phyloP scores from a whole-genome alignment of 345 rosid genomes.

The Heritiera littoralis region DNA sequence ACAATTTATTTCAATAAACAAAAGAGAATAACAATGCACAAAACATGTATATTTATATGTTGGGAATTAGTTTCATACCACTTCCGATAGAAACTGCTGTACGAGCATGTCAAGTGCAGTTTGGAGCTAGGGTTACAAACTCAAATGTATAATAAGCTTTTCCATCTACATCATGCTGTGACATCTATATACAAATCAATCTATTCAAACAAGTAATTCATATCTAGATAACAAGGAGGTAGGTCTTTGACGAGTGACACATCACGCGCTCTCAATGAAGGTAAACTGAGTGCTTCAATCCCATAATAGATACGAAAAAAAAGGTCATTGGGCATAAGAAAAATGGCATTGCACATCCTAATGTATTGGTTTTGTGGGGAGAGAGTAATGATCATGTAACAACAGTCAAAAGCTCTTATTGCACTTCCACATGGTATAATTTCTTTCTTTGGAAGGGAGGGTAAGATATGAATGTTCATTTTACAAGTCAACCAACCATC shows the following conservation, averaged over 20 bases:
- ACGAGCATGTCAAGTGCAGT: constrained; percentile 85
- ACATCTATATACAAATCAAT: constrained; percentile 21
- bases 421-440: background rate
- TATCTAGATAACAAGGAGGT: background rate
- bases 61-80: constrained; percentile 46
- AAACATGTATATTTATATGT: background rate
- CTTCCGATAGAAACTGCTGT: constrained; percentile 69
- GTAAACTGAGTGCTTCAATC: no score
- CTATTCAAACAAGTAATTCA: background rate
- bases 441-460: background rate
- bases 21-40: background rate
- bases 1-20: background rate
- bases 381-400: no score
- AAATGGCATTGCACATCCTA: no score
- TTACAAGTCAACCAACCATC: background rate
- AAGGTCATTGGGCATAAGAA: no score
- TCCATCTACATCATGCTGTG: constrained; percentile 80
- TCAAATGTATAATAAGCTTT: constrained; percentile 78
- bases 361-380: no score
- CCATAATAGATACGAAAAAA: no score
- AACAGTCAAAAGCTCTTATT: background rate
- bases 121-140: constrained; percentile 81
- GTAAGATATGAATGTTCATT: background rate
- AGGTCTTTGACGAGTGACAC: background rate
- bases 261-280: no score